Base-by-base conservation (phyloP, 2,329 filamentous ascomycete species). In the Paracamarosporium sp. region DNA sequence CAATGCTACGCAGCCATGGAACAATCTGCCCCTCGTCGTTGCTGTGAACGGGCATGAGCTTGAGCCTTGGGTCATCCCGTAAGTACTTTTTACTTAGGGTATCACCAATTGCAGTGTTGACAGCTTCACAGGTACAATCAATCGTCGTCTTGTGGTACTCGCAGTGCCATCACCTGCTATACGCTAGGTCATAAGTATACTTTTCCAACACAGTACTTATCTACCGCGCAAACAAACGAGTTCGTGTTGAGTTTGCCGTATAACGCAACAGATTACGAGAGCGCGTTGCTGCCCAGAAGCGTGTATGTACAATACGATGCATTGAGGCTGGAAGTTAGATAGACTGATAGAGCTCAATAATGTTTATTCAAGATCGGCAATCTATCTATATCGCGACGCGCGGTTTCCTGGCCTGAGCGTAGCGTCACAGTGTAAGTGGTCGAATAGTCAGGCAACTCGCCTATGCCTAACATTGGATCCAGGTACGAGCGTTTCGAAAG, bases 251-350 rank as follows among this genome's bases (percentile, higher is more conserved):
- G 83, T 60, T 66, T 89, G 55, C 86, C 87, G 13, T 82, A 77
- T 44, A 85, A 86, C 47, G 86, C 82, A 3, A 87, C 84, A 5
- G 80, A 87, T 60, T 81, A 82, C 15, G 85, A 88, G 74, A 82
- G 80, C 30, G 85, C 86, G 0, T 57, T 87, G 5, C 62, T 88
- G 55, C 81, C 86, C 0, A 73, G 73, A 28, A 81, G 80, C 1
- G 77, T 86, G 0, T 89, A 88, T 68, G 80, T 88, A 11, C 86
- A 89, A 75, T 89, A 89, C 60, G 86, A 88, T 74, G 86, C 86
- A 2, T 66, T 89, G 62, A 78, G 86, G 50, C 65, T 88, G 36
- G 86, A 88, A 67, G 66, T 88, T 20, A 78, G 78, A 0, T 75
- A 69, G 15, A 88, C 9, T 46, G 24, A 6, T 46, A 46, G n/a